Evolutionary conservation across 148 eudicot genomes (phyloP).

Genomic region (Beta vulgaris): DNA sequence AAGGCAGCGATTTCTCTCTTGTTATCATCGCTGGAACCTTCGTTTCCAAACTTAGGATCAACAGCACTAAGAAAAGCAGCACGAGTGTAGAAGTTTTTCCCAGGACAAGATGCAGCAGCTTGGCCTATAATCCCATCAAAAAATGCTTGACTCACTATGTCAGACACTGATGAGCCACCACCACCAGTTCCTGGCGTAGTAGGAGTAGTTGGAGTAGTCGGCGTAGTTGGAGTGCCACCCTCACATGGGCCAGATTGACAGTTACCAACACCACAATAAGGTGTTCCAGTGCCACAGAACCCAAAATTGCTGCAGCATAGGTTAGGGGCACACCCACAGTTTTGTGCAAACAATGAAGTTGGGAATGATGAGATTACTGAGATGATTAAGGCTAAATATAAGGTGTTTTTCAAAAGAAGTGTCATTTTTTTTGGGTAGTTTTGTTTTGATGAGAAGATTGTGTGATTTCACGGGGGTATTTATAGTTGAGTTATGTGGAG

Average conservation of each 20-base stretch:
- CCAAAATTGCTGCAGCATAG: slow-evolving; percentile 48
- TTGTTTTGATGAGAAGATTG: slow-evolving; percentile 24
- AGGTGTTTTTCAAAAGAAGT: neutral
- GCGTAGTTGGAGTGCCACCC: neutral
- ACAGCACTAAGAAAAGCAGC: slow-evolving; percentile 42
- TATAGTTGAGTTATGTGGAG: slow-evolving; percentile 23
- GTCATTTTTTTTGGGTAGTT: slow-evolving; percentile 5
- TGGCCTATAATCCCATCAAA: slow-evolving; percentile 47
- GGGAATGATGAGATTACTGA: slow-evolving; percentile 22
- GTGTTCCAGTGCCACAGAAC: slow-evolving; percentile 38
- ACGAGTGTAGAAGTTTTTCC: slow-evolving; percentile 52
- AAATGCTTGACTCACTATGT: slow-evolving; percentile 40
- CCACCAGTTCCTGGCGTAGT: slow-evolving; percentile 15
- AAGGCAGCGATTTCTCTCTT: slow-evolving; percentile 69
- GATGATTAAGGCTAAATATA: slow-evolving; percentile 19
- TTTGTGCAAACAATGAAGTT: slow-evolving; percentile 30
- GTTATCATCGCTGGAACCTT: slow-evolving; percentile 41
- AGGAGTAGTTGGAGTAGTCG: neutral
- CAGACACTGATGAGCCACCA: slow-evolving; percentile 28
- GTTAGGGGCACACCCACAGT: slow-evolving; percentile 41
- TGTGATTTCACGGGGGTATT: slow-evolving; percentile 15
- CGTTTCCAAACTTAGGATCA: slow-evolving; percentile 41
- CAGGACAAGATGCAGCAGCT: slow-evolving; percentile 39
- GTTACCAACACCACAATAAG: slow-evolving; percentile 41
- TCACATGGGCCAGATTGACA: slow-evolving; percentile 49